A percentile compares a stretch with the other conserved stretches of the same genome.
Conservation (phyloP, 208 protist genomes). For the Acanthamoeba lenticulata region DNA sequence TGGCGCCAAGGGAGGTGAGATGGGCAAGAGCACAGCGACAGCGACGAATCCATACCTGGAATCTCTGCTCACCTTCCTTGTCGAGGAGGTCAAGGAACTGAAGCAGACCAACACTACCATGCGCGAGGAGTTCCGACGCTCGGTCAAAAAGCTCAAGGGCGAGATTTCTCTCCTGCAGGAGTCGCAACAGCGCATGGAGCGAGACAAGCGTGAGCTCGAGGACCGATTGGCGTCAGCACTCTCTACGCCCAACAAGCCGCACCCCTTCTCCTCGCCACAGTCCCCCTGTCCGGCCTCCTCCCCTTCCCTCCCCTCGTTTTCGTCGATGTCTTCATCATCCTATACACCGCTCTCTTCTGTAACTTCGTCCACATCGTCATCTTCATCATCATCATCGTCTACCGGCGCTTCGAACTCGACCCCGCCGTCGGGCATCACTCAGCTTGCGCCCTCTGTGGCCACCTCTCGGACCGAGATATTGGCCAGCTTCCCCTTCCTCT, state of each 20-base stretch:
- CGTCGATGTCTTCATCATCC: not conserved
- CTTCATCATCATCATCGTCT: not conserved
- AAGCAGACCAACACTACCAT: constrained; percentile 43
- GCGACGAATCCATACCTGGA: constrained; percentile 8
- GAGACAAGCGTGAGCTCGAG: not conserved
- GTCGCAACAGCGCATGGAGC: not conserved
- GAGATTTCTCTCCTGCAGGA: constrained; percentile 7
- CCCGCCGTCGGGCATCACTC: not conserved
- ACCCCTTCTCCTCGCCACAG: not conserved
- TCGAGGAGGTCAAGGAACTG: constrained; percentile 38
- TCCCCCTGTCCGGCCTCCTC: not conserved
- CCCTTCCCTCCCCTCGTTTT: not conserved
- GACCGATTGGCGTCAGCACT: not conserved
- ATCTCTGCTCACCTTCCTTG: constrained; percentile 9
- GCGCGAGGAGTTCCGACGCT: constrained; percentile 14
- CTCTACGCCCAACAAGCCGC: not conserved
- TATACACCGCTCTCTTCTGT: not conserved
- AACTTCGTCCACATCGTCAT: not conserved
- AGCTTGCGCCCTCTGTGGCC: not conserved
- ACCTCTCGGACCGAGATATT: constrained; percentile 26
- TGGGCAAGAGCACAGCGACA: not conserved
- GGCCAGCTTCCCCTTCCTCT: constrained; percentile 17
- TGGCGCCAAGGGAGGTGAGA: not conserved
- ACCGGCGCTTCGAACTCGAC: not conserved
- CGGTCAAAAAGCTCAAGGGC: constrained; percentile 23